Percentiles rank a stretch among this genome's conserved stretches.
Evolutionary conservation across 73 alveolate genomes (phyloP).

Genomic region (Tetrahymena thermophila): DNA sequence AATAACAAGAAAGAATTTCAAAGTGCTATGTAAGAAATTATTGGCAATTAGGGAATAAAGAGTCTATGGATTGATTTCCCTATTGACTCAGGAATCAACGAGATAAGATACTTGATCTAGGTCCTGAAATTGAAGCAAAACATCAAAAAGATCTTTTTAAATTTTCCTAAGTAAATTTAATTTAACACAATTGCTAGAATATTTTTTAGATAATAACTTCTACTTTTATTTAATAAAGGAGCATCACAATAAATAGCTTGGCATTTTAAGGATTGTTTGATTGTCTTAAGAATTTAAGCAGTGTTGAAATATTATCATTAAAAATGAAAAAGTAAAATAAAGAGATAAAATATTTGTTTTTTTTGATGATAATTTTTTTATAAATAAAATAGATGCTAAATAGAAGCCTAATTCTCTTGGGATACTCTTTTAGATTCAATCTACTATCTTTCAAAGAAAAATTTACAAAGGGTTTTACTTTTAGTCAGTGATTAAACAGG

Average conservation of each 20-base stretch:
- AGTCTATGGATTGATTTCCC: background rate
- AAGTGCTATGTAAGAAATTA: background rate
- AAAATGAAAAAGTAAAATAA: background rate
- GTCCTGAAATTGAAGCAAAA: background rate
- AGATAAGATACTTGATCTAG: background rate
- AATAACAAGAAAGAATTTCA: background rate
- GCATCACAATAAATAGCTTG: background rate
- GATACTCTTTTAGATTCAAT: background rate
- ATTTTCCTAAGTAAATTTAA: background rate
- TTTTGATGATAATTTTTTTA: background rate
- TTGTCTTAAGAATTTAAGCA: background rate
- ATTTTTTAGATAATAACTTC: too few species aligned
- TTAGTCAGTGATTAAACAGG: background rate
- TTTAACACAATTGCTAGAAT: too few species aligned
- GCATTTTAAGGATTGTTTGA: background rate
- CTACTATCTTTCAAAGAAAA: background rate
- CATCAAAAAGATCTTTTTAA: background rate
- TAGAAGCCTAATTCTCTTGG: background rate
- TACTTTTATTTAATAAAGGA: background rate
- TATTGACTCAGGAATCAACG: background rate
- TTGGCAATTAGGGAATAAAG: background rate
- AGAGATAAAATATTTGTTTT: background rate
- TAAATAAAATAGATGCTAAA: background rate
- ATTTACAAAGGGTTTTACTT: background rate
- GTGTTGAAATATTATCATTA: background rate